Percentiles rank a stretch among this genome's conserved stretches.
These are phyloP conservation scores for Xerocomellus dryophilus DNA, from an alignment of 768 basidiomycete species.

Conservation along the genomic window DNA sequence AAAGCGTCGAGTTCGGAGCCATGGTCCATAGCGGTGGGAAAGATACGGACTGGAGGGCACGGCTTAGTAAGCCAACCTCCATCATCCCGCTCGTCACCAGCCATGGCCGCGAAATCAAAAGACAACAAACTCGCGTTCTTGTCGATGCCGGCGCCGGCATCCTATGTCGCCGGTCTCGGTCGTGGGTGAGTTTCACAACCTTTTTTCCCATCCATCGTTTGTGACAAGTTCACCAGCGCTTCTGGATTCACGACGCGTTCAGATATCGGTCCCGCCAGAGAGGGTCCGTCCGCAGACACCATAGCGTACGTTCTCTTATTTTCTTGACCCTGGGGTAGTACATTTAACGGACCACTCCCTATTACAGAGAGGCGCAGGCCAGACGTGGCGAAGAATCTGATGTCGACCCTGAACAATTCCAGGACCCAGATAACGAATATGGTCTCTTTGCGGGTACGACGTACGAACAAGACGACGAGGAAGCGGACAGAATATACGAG, in stretches of 20 bases:
- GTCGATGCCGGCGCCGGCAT: constrained; percentile 92
- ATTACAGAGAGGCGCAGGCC: constrained; percentile 77
- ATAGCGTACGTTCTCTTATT: constrained; percentile 62
- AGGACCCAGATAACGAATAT: constrained; percentile 97
- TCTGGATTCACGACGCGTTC: constrained; percentile 97
- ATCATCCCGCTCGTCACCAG: too few species aligned
- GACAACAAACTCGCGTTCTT: constrained; percentile 87
- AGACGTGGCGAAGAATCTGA: constrained; percentile 85
- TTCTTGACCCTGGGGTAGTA: background rate
- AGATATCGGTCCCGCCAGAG: constrained; percentile 97
- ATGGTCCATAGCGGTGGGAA: too few species aligned
- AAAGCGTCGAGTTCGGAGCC: constrained; percentile 84
- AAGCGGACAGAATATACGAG: constrained; percentile 95
- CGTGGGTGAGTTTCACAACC: constrained; percentile 63
- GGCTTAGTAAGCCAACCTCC: too few species aligned
- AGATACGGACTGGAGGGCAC: too few species aligned
- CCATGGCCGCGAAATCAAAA: constrained; percentile 43
- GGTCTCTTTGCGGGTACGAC: constrained; percentile 94
- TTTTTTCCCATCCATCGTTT: constrained; percentile 1
- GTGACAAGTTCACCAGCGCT: constrained; percentile 50
- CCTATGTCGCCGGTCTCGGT: constrained; percentile 97
- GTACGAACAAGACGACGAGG: constrained; percentile 96
- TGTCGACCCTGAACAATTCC: constrained; percentile 85
- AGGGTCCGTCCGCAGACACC: constrained; percentile 89
- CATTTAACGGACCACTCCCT: background rate